Conservation (phyloP, 768 basidiomycete species). For the Termitomyces sp. region DNA sequence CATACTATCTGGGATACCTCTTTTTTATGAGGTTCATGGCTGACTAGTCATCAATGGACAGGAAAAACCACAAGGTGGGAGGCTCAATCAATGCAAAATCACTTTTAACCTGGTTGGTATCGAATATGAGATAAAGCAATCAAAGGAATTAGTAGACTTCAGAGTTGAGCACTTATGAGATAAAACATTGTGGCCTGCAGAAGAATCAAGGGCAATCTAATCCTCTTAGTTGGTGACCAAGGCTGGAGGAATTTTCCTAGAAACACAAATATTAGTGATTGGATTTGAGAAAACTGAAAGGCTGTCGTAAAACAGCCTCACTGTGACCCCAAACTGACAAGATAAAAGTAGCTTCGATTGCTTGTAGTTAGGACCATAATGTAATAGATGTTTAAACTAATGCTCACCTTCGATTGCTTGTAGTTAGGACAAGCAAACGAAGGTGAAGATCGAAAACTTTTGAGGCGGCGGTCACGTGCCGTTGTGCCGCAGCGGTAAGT, state of each 20-base stretch:
- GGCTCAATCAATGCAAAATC: conserved; percentile 17
- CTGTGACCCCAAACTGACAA: too few species aligned
- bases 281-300: background rate
- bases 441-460: too few species aligned
- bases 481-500: too few species aligned
- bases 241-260: conserved; percentile 5
- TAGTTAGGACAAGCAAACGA: too few species aligned
- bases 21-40: conserved; percentile 15
- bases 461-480: too few species aligned
- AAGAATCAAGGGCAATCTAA: conserved; percentile 18
- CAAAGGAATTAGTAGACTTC: conserved; percentile 8
- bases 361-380: too few species aligned
- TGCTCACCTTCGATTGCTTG: too few species aligned
- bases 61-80: background rate
- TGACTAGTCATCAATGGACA: conserved; percentile 13
- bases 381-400: too few species aligned
- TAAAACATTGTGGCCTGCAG: conserved; percentile 18
- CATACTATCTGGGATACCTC: conserved; percentile 16
- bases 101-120: conserved; percentile 24
- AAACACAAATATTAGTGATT: background rate
- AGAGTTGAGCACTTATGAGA: conserved; percentile 16
- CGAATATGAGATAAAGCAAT: conserved; percentile 21
- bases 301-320: too few species aligned
- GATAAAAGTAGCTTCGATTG: too few species aligned
- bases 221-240: conserved; percentile 18